These are phyloP conservation scores for Monilinia fructicola DNA, from an alignment of 2,329 filamentous ascomycete genomes.

Conservation along the genomic window DNA sequence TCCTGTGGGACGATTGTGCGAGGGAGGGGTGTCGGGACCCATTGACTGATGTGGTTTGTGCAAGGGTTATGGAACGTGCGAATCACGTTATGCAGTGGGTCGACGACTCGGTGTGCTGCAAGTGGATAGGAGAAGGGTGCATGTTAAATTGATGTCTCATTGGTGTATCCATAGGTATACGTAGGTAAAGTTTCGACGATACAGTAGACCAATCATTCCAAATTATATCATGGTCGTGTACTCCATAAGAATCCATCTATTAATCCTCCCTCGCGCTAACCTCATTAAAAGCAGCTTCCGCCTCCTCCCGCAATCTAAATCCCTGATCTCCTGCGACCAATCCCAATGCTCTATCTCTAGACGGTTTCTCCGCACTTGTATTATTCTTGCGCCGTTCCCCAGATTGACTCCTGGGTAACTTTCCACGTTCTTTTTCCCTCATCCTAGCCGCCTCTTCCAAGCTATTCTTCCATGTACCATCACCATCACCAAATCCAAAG, in stretches of 20 bases:
- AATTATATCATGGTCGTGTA: not conserved
- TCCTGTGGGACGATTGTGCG: too few species aligned
- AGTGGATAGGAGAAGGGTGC: not conserved
- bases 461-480: conserved; percentile 4
- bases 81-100: not conserved
- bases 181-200: not conserved
- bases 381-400: conserved; percentile 5
- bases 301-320: conserved; percentile 19
- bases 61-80: not conserved
- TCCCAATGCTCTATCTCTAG: conserved; percentile 16
- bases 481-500: not conserved
- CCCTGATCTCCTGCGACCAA: conserved; percentile 21
- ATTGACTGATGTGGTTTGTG: too few species aligned
- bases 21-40: too few species aligned
- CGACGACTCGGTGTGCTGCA: too few species aligned
- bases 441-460: not conserved
- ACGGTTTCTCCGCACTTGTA: conserved; percentile 1
- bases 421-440: not conserved
- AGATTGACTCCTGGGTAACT: conserved; percentile 5
- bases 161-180: conserved; percentile 9
- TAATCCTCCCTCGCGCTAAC: conserved; percentile 14
- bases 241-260: not conserved
- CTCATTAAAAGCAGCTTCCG: conserved; percentile 14
- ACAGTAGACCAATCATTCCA: not conserved
- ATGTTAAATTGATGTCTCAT: not conserved